Evolutionary conservation across 208 protist species (phyloP).

Genomic region (Leishmania turanica): DNA sequence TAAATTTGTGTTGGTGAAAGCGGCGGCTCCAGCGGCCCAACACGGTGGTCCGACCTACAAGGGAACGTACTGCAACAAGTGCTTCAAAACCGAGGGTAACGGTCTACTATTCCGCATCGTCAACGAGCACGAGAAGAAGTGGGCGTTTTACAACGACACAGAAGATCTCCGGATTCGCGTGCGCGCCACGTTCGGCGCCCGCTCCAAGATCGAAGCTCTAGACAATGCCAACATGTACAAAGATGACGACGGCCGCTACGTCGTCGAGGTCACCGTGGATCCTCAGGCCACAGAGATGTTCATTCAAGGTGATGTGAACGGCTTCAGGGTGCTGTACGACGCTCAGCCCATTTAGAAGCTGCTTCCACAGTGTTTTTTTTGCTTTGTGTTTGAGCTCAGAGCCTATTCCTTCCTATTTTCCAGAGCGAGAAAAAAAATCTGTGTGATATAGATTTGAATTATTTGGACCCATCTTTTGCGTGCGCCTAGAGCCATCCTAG

Average conservation of each 20-base stretch:
- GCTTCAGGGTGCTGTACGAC: constrained; percentile 64
- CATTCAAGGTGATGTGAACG: constrained; percentile 68
- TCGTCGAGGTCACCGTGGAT: constrained; percentile 55
- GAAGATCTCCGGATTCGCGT: constrained; percentile 62
- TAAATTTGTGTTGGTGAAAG: constrained; percentile 44
- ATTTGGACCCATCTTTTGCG: not conserved
- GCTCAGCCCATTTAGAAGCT: constrained; percentile 38
- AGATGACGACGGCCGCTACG: constrained; percentile 40
- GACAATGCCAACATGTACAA: constrained; percentile 42
- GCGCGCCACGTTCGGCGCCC: constrained; percentile 52
- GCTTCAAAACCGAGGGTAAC: constrained; percentile 73
- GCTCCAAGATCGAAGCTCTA: constrained; percentile 51
- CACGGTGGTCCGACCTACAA: constrained; percentile 58
- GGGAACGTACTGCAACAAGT: constrained; percentile 56
- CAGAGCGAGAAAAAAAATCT: not conserved
- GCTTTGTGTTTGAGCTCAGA: not conserved
- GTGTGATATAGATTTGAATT: not conserved
- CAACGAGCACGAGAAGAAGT: constrained; percentile 71
- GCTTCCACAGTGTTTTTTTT: constrained; percentile 23
- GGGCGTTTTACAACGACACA: constrained; percentile 86
- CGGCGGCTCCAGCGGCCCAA: constrained; percentile 30
- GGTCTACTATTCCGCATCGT: constrained; percentile 79
- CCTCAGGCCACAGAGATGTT: constrained; percentile 73
- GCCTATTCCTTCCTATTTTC: not conserved
- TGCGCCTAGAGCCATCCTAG: not conserved